These are phyloP conservation scores for Acacia confusa DNA, from an alignment of 306 rosid species.

Conservation along the genomic window DNA sequence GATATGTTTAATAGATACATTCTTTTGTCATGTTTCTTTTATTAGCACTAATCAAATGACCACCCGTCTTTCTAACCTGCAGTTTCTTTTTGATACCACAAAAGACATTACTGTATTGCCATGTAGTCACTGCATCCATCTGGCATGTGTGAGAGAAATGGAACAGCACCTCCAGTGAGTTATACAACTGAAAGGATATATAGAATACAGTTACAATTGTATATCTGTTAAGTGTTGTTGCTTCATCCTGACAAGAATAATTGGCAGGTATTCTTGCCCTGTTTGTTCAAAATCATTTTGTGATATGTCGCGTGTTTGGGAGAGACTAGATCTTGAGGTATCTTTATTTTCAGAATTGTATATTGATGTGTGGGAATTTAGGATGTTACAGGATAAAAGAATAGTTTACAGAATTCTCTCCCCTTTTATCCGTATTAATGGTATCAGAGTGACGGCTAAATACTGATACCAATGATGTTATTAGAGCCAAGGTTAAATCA, in stretches of 20 bases:
- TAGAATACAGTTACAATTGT: conserved; percentile 36
- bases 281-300: conserved; percentile 77
- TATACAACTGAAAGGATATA: conserved; percentile 15
- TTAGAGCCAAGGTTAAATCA: too few species aligned
- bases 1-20: neutral
- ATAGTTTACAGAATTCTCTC: too few species aligned
- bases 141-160: conserved; percentile 69
- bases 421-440: too few species aligned
- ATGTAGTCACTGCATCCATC: conserved; percentile 81
- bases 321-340: conserved; percentile 66
- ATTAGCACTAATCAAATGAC: conserved; percentile 4
- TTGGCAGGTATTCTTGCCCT: conserved; percentile 74
- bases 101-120: conserved; percentile 64
- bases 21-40: too few species aligned
- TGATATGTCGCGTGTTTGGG: conserved; percentile 73
- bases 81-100: conserved; percentile 76
- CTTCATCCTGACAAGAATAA: neutral
- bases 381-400: too few species aligned
- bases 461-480: too few species aligned
- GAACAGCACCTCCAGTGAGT: conserved; percentile 59
- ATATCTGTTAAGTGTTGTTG: conserved; percentile 21
- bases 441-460: too few species aligned
- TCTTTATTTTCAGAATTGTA: neutral
- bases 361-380: neutral
- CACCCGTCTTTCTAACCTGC: conserved; percentile 24